Percentiles rank a stretch among this genome's conserved stretches.
Evolutionary conservation across 2,329 filamentous ascomycete genomes (phyloP).

Genomic region (Alternaria rosae): DNA sequence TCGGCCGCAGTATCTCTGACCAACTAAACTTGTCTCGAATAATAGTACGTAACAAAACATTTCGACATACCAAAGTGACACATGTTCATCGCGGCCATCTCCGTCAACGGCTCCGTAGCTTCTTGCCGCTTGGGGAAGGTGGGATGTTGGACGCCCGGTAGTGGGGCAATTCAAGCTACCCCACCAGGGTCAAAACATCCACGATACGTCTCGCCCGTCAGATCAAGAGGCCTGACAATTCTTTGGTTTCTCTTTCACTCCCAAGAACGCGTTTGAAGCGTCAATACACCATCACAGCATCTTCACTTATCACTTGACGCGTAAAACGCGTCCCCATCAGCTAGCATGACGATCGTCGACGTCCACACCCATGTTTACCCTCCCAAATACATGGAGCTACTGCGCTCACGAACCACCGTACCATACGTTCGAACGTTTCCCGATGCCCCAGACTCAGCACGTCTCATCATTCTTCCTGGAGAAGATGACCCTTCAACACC

Average conservation of each 20-base stretch:
- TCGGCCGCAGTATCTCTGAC: not conserved
- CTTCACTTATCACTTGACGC: not conserved
- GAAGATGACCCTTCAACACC: constrained; percentile 62
- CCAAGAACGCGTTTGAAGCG: not conserved
- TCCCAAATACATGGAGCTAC: constrained; percentile 64
- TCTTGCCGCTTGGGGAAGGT: constrained; percentile 40
- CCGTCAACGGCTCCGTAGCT: constrained; percentile 23
- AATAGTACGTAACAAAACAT: not conserved
- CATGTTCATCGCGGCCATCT: constrained; percentile 20
- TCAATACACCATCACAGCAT: not conserved
- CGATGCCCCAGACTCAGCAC: constrained; percentile 61
- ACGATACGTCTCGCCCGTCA: constrained; percentile 10
- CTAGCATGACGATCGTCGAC: constrained; percentile 59
- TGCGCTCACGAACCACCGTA: constrained; percentile 65
- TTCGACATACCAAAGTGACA: constrained; percentile 1
- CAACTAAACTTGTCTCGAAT: not conserved
- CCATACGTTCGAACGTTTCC: constrained; percentile 74
- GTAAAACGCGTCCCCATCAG: constrained; percentile 1
- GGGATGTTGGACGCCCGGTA: constrained; percentile 33
- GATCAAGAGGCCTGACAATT: not conserved
- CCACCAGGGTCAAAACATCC: constrained; percentile 25
- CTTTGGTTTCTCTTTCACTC: not conserved
- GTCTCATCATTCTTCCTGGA: constrained; percentile 71
- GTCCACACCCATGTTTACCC: constrained; percentile 71
- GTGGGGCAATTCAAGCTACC: constrained; percentile 35